Percentiles rank a stretch among this genome's conserved stretches.
Evolutionary conservation across 176 grass and related monocot genomes (phyloP).

Genomic region (Bolboschoenus planiculmis): DNA sequence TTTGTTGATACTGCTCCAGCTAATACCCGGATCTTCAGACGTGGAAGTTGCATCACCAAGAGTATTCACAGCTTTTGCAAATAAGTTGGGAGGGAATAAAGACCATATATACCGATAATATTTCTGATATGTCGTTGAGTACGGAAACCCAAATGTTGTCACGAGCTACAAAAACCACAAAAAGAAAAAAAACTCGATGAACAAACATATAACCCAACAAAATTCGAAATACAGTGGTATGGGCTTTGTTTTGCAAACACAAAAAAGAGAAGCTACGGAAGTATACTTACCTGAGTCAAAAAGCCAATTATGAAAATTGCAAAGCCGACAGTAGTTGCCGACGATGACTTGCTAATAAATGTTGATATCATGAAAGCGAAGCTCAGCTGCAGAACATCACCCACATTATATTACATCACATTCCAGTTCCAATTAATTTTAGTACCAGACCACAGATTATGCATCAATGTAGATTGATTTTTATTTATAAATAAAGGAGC

Average conservation of each 20-base stretch:
- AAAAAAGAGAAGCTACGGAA: background rate
- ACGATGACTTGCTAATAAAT: constrained; percentile 80
- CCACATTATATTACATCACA: constrained; percentile 1
- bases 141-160: constrained; percentile 81
- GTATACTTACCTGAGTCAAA: constrained; percentile 65
- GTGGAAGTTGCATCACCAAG: constrained; percentile 85
- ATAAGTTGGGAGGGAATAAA: constrained; percentile 81
- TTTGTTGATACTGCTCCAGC: constrained; percentile 48
- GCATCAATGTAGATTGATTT: background rate
- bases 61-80: constrained; percentile 71
- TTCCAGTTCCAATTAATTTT: constrained; percentile 12
- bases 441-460: constrained; percentile 7
- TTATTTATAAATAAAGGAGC: background rate
- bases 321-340: constrained; percentile 91
- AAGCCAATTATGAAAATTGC: constrained; percentile 94
- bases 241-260: background rate
- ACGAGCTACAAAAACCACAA: constrained; percentile 55
- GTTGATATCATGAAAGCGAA: constrained; percentile 97
- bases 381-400: constrained; percentile 57
- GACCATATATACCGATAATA: constrained; percentile 68
- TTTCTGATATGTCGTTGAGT: constrained; percentile 33
- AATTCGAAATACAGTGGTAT: background rate
- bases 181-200: background rate
- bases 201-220: constrained; percentile 16
- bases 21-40: constrained; percentile 69